phyloP scores from a whole-genome alignment of 176 grass and related monocot genomes.

The Alopecurus myosuroides region DNA sequence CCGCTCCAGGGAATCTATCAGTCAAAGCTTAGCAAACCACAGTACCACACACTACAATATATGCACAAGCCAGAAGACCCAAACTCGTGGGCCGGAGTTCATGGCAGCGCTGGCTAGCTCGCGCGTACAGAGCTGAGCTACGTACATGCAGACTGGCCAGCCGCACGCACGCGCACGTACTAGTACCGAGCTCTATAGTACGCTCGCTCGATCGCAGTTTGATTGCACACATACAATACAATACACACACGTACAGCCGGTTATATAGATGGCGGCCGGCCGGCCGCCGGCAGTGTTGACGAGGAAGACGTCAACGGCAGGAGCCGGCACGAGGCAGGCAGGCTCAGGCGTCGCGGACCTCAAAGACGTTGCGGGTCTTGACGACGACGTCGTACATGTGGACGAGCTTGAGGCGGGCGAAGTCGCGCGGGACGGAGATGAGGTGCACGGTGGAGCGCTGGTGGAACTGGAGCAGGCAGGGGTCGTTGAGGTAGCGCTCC shows the following conservation, averaged over 20 bases:
- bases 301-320: too few relatives aligned
- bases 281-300: background rate
- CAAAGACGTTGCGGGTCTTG: conserved; percentile 79
- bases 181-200: background rate
- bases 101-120: background rate
- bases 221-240: conserved; percentile 17
- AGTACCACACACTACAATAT: conserved; percentile 14
- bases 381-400: conserved; percentile 94
- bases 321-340: too few relatives aligned
- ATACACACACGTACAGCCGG: conserved; percentile 18
- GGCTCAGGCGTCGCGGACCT: conserved; percentile 65
- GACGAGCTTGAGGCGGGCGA: conserved; percentile 53
- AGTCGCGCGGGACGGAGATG: conserved; percentile 73
- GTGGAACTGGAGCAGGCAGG: conserved; percentile 79
- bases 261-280: background rate
- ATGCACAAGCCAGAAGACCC: background rate
- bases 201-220: background rate
- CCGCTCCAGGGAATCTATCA: background rate
- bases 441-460: conserved; percentile 73
- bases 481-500: conserved; percentile 64
- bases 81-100: background rate
- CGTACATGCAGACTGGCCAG: background rate
- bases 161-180: background rate
- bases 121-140: background rate
- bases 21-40: conserved; percentile 2